Evolutionary conservation across 306 rosid species (phyloP).

Genomic region (Ziziphus jujuba): DNA sequence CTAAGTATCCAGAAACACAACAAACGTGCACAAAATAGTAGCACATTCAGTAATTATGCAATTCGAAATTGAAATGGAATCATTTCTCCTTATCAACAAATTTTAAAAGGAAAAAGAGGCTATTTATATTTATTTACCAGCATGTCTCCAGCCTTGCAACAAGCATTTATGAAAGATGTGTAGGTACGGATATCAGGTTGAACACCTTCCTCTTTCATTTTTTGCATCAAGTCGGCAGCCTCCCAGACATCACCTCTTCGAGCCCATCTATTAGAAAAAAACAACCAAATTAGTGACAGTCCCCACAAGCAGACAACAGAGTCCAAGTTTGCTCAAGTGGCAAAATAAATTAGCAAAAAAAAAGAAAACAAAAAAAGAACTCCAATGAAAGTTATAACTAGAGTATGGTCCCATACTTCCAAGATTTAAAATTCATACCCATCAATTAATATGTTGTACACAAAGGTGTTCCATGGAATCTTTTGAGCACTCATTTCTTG

Average conservation of each 20-base stretch:
- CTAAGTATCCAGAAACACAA: background rate
- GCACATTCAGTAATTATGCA: background rate
- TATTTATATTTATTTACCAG: constrained; percentile 38
- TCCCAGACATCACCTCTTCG: constrained; percentile 99
- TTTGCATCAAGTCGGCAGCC: constrained; percentile 97
- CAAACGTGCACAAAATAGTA: background rate
- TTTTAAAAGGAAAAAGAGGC: background rate
- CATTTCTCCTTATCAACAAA: background rate
- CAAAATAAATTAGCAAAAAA: background rate
- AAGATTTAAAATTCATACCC: constrained; percentile 55
- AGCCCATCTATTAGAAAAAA: constrained; percentile 72
- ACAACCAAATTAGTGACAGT: constrained; percentile 16
- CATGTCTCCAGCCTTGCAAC: constrained; percentile 97
- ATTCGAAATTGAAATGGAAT: background rate
- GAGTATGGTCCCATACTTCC: background rate
- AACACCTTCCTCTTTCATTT: constrained; percentile 78
- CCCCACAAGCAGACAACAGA: background rate
- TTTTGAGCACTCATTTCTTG: constrained; percentile 82
- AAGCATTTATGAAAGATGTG: constrained; percentile 91
- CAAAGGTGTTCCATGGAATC: constrained; percentile 83
- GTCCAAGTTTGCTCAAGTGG: background rate
- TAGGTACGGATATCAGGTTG: constrained; percentile 91
- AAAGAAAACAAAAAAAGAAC: background rate
- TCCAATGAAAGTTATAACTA: constrained; percentile 4
- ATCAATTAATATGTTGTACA: constrained; percentile 90